Evolutionary conservation across 495 filamentous ascomycete genomes (phyloP), one percentile per base, ranked within the genome.

Genomic region (Trypethelium eluteriae): DNA sequence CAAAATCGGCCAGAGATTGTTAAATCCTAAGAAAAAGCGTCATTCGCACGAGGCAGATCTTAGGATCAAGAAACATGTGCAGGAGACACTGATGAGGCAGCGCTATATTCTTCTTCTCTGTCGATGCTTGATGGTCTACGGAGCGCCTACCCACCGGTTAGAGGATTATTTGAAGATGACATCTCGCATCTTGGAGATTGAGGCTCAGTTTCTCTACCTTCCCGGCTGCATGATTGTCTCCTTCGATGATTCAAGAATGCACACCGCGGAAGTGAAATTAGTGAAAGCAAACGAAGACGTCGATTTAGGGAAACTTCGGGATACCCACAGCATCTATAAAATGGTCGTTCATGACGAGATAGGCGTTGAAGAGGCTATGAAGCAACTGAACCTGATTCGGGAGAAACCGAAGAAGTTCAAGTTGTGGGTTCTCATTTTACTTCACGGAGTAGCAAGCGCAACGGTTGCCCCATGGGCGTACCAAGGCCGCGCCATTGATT

Each of bases 81-180:
- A 59, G 14, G 32, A 59, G 2, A 35, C 53, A 2, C 7, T 36
- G 7, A 34, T 59, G 53, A 59, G n/a, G 14, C 53, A 59, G 32
- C 53, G 32, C 7, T 59, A 59, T 18, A 59, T 59, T 36, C 3
- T 36, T 3, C 53, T 59, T 59, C 53, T 59, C 32, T 59, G 53
- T 59, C 25, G 32, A 36, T 59, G 53, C 32, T 14, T 59, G 25
- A 59, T 59, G 62, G 36, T 16, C 1, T 68, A 64, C 44, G 69
- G 69, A n/a, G 69, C 69, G 35, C 69, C 69, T 16, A 66, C 66
- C 35, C 69, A 70, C 44, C 69, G 69, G 2, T 50, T 64, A 3
- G 36, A 62, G 32, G 34, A 47, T 12, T 62, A 64, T 32, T 25
- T 66, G 11, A 35, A 38, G 18, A 64, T 44, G 4, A 67, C 56